phyloP scores from a whole-genome alignment of 1,284 basidiomycete genomes.

The Leccinum subspadiceum region DNA sequence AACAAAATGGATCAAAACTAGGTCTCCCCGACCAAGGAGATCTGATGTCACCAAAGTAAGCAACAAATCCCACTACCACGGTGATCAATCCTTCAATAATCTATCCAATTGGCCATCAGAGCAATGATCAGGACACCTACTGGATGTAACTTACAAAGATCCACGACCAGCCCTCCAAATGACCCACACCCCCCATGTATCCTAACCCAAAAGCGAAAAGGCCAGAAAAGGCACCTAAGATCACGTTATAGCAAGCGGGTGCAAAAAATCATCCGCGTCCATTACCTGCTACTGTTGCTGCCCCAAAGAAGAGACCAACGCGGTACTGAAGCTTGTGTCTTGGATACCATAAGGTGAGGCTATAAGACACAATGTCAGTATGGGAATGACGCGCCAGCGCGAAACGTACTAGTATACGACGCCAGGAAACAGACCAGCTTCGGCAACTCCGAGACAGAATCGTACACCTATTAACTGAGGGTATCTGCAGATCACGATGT shows the following conservation, averaged over 20 bases:
- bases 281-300: slow-evolving; percentile 28
- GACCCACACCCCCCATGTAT: slow-evolving; percentile 27
- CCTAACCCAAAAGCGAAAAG: slow-evolving; percentile 29
- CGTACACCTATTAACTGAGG: slow-evolving; percentile 59
- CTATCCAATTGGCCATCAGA: slow-evolving; percentile 20
- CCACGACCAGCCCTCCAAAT: slow-evolving; percentile 36
- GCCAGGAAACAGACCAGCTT: slow-evolving; percentile 70
- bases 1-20: background rate
- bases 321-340: slow-evolving; percentile 37
- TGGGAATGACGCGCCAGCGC: slow-evolving; percentile 27
- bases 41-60: slow-evolving; percentile 28
- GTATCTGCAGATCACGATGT: slow-evolving; percentile 39
- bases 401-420: slow-evolving; percentile 59
- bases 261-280: background rate
- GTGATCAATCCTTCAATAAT: slow-evolving; percentile 44
- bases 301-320: slow-evolving; percentile 40
- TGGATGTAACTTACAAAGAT: slow-evolving; percentile 33
- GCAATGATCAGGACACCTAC: background rate
- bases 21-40: background rate
- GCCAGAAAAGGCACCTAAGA: slow-evolving; percentile 35
- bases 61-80: slow-evolving; percentile 31
- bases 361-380: slow-evolving; percentile 9
- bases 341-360: slow-evolving; percentile 37
- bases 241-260: slow-evolving; percentile 16
- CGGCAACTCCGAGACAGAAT: slow-evolving; percentile 61